Conservation (phyloP, 2,329 filamentous ascomycete genomes). For the Zymoseptoria ardabiliae region DNA sequence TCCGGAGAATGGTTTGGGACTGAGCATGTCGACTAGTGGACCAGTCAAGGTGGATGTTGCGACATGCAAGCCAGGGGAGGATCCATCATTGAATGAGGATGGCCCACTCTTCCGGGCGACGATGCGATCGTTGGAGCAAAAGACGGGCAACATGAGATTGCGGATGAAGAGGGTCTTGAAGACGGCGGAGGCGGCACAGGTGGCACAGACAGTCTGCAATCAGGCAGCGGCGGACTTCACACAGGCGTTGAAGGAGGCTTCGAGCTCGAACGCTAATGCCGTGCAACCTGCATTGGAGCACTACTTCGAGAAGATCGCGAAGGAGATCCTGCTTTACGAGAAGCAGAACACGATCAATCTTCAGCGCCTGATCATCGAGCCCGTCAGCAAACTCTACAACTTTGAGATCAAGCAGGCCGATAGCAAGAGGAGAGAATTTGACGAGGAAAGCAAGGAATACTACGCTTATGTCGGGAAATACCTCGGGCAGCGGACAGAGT, state of each 20-base stretch:
- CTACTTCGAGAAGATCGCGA: conserved; percentile 95
- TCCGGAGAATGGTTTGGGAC: conserved; percentile 40
- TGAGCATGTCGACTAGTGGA: conserved; percentile 34
- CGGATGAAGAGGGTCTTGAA: conserved; percentile 96
- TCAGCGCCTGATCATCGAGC: conserved; percentile 91
- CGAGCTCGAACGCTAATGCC: conserved; percentile 84
- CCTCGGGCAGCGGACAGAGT: conserved; percentile 91
- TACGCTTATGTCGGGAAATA: conserved; percentile 93
- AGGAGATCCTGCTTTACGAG: conserved; percentile 83
- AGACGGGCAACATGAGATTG: conserved; percentile 85
- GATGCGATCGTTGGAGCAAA: conserved; percentile 92
- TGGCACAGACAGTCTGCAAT: conserved; percentile 75
- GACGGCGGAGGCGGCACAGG: conserved; percentile 80
- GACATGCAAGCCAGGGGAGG: conserved; percentile 76
- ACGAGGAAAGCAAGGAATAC: conserved; percentile 97
- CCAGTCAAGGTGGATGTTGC: conserved; percentile 77
- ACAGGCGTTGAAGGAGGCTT: conserved; percentile 78
- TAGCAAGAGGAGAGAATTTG: conserved; percentile 92
- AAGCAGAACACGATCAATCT: conserved; percentile 75
- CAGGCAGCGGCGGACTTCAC: conserved; percentile 77
- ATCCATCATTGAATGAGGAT: conserved; percentile 78
- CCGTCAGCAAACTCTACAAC: conserved; percentile 82
- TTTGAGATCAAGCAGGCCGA: conserved; percentile 97
- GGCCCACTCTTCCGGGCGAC: conserved; percentile 93
- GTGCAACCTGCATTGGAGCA: conserved; percentile 96